Base-by-base conservation (phyloP, 2,329 filamentous ascomycete genomes). In the Colletotrichum sp. region DNA sequence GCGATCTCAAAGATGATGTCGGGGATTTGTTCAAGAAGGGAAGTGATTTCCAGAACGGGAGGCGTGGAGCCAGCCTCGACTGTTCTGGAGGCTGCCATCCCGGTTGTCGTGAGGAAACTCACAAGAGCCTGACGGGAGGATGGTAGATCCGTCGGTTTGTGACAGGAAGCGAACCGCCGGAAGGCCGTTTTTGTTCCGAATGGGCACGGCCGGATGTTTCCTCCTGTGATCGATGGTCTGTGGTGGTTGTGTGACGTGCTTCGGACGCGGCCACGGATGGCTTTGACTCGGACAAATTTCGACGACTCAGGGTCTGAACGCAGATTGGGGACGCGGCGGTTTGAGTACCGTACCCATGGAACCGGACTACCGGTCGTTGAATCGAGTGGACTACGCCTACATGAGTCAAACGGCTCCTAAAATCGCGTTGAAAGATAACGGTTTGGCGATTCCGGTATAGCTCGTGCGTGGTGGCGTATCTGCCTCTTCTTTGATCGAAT, bases 1-100 rank as follows among this genome's bases (percentile, higher is more conserved):
- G 70, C 32, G 18, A 76, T 74, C 36, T 76, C 74, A 28, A 76
- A 8, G 6, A 76, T 55, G 49, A 76, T 16, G 30, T 76, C 74
- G 8, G 74, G 64, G 6, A 73, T 69, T 24, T 76, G 70, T 3
- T 66, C 70, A 26, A 73, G 74, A 16, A 76, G 28, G 18, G 57
- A 13, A 4, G 70, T 49, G 9, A 69, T 44, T 16, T 68, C 16
- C 18, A 52, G 36, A 13, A 18, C 34, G 32, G 34, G 68, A 39
- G 57, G 28, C 12, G 30, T n/a, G 26, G 28, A 65, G 28, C 4
- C 26, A 30, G 18, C 64, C 34, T 44, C 16, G 3, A 49, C 36
- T 24, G 15, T 2, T n/a, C 36, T 39, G 28, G 26, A 67, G 24
- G 36, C 64, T 30, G 64, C 36, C 64, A 67, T 67, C 64, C 64